Evolutionary conservation across 2,329 filamentous ascomycete genomes (phyloP), one percentile per base, ranked within the genome.

Genomic region (Aquanectria penicillioides): DNA sequence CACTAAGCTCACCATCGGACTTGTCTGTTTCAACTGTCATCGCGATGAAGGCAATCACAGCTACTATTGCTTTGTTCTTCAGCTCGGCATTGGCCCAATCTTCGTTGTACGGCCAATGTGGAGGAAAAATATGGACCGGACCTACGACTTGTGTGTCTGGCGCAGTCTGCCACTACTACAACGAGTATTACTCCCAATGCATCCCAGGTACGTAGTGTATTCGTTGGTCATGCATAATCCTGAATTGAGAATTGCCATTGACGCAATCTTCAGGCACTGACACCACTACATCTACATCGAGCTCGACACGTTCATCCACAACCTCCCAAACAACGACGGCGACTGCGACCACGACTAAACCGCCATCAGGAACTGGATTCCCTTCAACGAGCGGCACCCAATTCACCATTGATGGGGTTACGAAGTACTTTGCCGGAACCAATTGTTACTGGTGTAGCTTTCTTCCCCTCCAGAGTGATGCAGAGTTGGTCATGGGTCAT

Each of bases 381-480:
- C 57, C 66, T 11, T 56, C 64, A 6, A 51, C 64, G 29, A 68
- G 56, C 28, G 75, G 75, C n/a, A 68, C 69, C 17, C 50, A 70
- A 3, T 81, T 81, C 65, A 71, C 68, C 17, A 78, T 83, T 55
- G 77, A 83, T 62, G 80, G 80, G 23, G 69, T 76, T 48, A 76
- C 77, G 9, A 70, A 75, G 37, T 83, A 86, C 71, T 83, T 80
- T 59, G 81, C 81, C 7, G 83, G 83, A 20, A 84, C 80, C 52
- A 86, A 87, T 73, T 77, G 80, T 48, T 86, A 86, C 75, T 86
- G 83, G 83, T 79, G 85, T 53, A 76, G 77, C 11, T 84, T 85
- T 70, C 71, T 85, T 41, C 81, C 77, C 62, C 81, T 83, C 61
- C 77, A 86, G 58, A 77, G 75, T 12, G 86, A 89, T 68, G 80